Percentiles rank a stretch among this genome's conserved stretches.
Conservation (phyloP, 768 basidiomycete species). For the Leccinum incarnatum region DNA sequence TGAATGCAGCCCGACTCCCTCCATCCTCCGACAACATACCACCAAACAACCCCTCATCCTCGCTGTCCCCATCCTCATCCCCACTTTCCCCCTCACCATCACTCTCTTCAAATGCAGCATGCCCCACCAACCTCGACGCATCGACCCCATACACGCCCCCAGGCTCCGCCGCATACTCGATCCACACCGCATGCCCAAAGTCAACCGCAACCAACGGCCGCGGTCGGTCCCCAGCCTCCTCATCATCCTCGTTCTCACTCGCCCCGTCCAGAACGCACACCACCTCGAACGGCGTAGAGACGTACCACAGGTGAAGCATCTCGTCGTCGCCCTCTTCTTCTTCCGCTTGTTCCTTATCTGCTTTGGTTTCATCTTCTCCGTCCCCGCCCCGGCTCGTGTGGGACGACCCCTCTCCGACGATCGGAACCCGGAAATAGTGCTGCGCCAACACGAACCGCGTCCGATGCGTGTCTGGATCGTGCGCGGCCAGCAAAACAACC, state of each 20-base stretch:
- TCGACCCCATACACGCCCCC: slow-evolving; percentile 30
- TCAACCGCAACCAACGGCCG: slow-evolving; percentile 78
- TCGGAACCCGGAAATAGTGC: slow-evolving; percentile 72
- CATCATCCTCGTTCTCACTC: slow-evolving; percentile 31
- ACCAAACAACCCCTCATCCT: slow-evolving; percentile 11
- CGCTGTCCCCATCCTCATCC: neutral
- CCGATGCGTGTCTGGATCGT: slow-evolving; percentile 57
- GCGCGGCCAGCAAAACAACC: slow-evolving; percentile 62
- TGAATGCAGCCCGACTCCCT: neutral
- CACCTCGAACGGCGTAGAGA: slow-evolving; percentile 68
- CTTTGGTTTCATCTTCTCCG: neutral
- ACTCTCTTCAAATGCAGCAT: slow-evolving; percentile 23
- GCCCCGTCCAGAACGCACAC: slow-evolving; percentile 57
- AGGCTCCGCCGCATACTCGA: slow-evolving; percentile 51
- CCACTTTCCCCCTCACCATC: slow-evolving; percentile 27
- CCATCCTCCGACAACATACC: slow-evolving; percentile 12
- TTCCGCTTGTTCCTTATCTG: neutral
- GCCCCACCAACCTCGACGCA: slow-evolving; percentile 29
- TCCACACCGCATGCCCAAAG: slow-evolving; percentile 86
- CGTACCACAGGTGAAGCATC: slow-evolving; percentile 69
- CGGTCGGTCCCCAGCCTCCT: slow-evolving; percentile 44
- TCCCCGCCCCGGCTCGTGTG: neutral
- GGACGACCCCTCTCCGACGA: slow-evolving; percentile 26
- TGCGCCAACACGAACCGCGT: slow-evolving; percentile 67
- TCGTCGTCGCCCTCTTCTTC: slow-evolving; percentile 51